A percentile compares a stretch with the other conserved stretches of the same genome.
Evolutionary conservation across 768 basidiomycete genomes (phyloP).

Genomic region (Trametopsis cervina): DNA sequence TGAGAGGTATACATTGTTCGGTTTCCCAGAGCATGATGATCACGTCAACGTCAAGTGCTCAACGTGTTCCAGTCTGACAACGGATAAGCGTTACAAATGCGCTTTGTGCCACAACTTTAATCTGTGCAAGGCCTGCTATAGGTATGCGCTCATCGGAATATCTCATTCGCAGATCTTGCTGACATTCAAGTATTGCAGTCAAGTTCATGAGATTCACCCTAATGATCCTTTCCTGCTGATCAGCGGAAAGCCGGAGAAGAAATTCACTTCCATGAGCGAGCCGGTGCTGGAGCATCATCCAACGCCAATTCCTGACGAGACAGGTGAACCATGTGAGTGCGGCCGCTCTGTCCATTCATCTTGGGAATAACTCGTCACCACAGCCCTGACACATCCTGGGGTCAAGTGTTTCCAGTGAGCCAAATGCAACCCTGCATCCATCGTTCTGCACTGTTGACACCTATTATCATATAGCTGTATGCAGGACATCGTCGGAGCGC

Average conservation of each 20-base stretch:
- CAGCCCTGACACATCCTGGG: slow-evolving; percentile 72
- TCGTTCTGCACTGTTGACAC: neutral
- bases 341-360: neutral
- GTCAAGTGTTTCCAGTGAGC: slow-evolving; percentile 87
- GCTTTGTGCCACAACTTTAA: slow-evolving; percentile 53
- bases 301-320: slow-evolving; percentile 29
- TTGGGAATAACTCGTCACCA: too few species aligned
- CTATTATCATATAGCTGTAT: slow-evolving; percentile 44
- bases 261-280: slow-evolving; percentile 34
- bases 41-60: slow-evolving; percentile 60
- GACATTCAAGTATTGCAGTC: slow-evolving; percentile 35
- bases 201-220: slow-evolving; percentile 90
- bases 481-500: slow-evolving; percentile 84
- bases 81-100: neutral
- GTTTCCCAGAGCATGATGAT: slow-evolving; percentile 71
- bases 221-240: slow-evolving; percentile 79
- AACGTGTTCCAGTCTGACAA: slow-evolving; percentile 53
- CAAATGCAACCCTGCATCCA: slow-evolving; percentile 13
- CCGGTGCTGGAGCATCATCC: slow-evolving; percentile 23
- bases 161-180: neutral
- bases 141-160: slow-evolving; percentile 35
- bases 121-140: slow-evolving; percentile 78
- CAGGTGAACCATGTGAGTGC: slow-evolving; percentile 56
- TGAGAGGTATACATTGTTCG: too few species aligned
- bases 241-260: slow-evolving; percentile 50